These are phyloP conservation scores for Funneliformis mosseae DNA, from an alignment of 192 early-diverging fungal genomes.

Conservation along the genomic window DNA sequence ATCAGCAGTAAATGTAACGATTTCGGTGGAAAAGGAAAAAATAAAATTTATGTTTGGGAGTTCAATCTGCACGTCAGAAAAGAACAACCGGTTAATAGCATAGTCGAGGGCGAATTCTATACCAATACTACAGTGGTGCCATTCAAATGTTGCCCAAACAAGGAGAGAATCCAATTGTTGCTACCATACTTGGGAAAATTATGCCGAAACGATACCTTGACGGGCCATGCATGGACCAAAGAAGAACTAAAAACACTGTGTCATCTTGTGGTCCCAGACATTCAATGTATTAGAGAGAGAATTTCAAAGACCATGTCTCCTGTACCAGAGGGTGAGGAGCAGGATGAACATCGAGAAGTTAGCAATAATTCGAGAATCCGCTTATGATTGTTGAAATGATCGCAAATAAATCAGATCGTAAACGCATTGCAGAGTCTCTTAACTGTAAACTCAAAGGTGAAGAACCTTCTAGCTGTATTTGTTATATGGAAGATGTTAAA, in stretches of 20 bases:
- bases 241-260: background rate
- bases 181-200: background rate
- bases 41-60: constrained; percentile 25
- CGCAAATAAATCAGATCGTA: background rate
- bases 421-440: background rate
- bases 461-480: too few species aligned
- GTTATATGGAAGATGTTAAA: too few species aligned
- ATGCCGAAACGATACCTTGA: background rate
- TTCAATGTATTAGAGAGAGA: background rate
- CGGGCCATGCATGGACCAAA: background rate
- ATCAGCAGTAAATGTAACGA: constrained; percentile 31
- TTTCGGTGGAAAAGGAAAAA: constrained; percentile 7
- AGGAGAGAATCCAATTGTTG: background rate
- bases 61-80: constrained; percentile 20
- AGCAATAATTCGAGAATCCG: background rate
- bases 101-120: constrained; percentile 1
- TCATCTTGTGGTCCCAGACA: constrained; percentile 8
- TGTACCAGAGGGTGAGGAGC: too few species aligned
- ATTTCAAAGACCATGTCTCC: background rate
- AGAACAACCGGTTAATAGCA: constrained; percentile 23
- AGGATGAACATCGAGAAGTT: background rate
- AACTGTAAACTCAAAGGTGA: background rate
- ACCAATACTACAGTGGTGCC: background rate
- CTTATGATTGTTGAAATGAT: constrained; percentile 7
- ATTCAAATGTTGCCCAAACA: background rate